Base-by-base conservation (phyloP, 164 flowering plant genomes). In the Aristolochia fimbriata region DNA sequence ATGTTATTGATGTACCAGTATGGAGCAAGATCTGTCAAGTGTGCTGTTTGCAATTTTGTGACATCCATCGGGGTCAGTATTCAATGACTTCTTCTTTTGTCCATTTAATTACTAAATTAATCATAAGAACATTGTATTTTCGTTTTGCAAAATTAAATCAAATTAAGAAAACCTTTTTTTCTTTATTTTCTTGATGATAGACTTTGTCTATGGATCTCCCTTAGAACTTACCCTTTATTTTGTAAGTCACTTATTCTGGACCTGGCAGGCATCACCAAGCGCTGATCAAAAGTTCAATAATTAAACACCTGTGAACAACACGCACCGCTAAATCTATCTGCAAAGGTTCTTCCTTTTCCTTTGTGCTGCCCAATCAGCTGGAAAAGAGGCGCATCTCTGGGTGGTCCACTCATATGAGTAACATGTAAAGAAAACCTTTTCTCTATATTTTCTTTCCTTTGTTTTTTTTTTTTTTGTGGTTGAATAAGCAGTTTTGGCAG, bases 11-110 rank as follows among this genome's bases (percentile, higher is more conserved):
- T 87, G 95, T 90, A 90, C 65, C 97, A 85, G 73, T 87, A 90
- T 63, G 95, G 97, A 73, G 97, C 97, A 54, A 67, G 85, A 54
- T 90, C 92, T 6, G 97, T 90, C 17, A 90, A 90, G 81, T 90
- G 97, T 75, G 88, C 97, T 24, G 88, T 87, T 27, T 90, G 97
- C 83, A 83, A 73, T 77, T 87, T 85, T 73, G 90, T 90, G 62
- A 90, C 97, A 60, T 71, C 90, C 53, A 82, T 83, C 67, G 91
- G 88, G 83, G 91, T 86, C 15, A 71, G 89, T 83, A 61, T 51
- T 46, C 17, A 23, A 16, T 15, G 24, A 59, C 27, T 58, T 31
- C 6, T n/a, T 61, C 56, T 27, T 51, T 51, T 16, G 13, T 3
- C 31, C 33, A 15, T 48, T 61, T 25, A 3, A 4, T 0, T 47